Percentiles rank a stretch among this genome's conserved stretches.
Evolutionary conservation across 495 filamentous ascomycete genomes (phyloP).

Genomic region (Trichoderma parareesei): DNA sequence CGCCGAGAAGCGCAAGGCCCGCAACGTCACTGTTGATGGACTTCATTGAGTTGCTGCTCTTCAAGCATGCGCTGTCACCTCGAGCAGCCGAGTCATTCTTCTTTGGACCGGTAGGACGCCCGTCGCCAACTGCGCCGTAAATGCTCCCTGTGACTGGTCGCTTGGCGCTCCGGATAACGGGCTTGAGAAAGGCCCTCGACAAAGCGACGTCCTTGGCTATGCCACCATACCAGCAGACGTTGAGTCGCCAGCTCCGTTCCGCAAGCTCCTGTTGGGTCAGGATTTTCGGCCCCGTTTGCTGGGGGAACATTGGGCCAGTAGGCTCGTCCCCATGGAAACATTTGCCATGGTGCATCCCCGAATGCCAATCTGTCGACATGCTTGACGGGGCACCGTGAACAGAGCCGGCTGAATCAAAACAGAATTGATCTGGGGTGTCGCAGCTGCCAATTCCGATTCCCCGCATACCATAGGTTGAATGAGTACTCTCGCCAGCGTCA

Average conservation of each 20-base stretch:
- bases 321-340: not conserved
- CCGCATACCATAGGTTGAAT: too few species aligned
- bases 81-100: not conserved
- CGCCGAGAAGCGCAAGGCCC: not conserved
- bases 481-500: too few species aligned
- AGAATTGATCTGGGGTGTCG: too few species aligned
- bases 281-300: not conserved
- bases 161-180: not conserved
- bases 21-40: not conserved
- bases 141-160: not conserved
- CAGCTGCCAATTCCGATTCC: too few species aligned
- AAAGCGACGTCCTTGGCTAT: not conserved
- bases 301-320: not conserved
- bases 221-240: constrained; percentile 1
- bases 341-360: too few species aligned
- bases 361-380: too few species aligned
- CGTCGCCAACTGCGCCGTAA: constrained; percentile 6
- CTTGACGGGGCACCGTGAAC: too few species aligned
- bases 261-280: not conserved
- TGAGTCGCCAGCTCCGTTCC: not conserved
- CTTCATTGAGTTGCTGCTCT: not conserved
- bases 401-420: too few species aligned
- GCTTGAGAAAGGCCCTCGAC: not conserved
- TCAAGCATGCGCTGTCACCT: not conserved
- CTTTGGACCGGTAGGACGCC: not conserved